Base-by-base conservation (phyloP, 2,329 filamentous ascomycete genomes). In the Aspergillus pseudoterreus region DNA sequence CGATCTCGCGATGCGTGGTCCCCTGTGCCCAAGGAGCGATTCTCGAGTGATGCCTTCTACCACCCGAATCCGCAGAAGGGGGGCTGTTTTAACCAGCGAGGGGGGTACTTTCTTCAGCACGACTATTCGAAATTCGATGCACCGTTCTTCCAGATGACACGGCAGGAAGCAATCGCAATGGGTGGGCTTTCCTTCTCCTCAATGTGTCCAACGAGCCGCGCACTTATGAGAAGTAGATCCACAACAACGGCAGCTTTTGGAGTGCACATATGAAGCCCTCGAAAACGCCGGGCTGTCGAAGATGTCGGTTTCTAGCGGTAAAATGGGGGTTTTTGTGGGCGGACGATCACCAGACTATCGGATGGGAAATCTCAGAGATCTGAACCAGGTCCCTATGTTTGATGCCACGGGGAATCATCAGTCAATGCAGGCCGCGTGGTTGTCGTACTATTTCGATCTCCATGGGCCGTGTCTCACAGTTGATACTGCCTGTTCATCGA, bases 61-160 rank as follows among this genome's bases (percentile, higher is more conserved):
- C 47, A 56, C 21, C 46, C 52, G 6, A 49, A 45, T 15, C 41
- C 45, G 5, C 45, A 44, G 11, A 35, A 49, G 3, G 12, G 24
- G 3, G 52, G 49, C n/a, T 48, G 45, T 9, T 17, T 43, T 15
- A 15, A 43, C 17, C 27, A 32, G 11, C 41, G 39, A 19, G 51
- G 53, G 3, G 53, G 45, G 1, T 51, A 57, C 33, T 68, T 68
- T 45, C 36, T 71, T 4, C 11, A 56, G 2, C 47, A 64, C 15
- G 61, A 67, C 47, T 21, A 60, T 8, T 44, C 38, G 2, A 21
- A 21, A 0, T 48, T 48, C 32, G 46, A 48, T 22, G 46, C 46
- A 4, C 46, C 46, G 6, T 48, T 48, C 24, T 48, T 48, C 36
- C 22, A 35, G 10, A 38, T 48, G 36, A 30, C 36, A 12, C 21